Evolutionary conservation across 306 rosid species (phyloP), one percentile per base, ranked within the genome.

Genomic region (Cucumis cinereus): DNA sequence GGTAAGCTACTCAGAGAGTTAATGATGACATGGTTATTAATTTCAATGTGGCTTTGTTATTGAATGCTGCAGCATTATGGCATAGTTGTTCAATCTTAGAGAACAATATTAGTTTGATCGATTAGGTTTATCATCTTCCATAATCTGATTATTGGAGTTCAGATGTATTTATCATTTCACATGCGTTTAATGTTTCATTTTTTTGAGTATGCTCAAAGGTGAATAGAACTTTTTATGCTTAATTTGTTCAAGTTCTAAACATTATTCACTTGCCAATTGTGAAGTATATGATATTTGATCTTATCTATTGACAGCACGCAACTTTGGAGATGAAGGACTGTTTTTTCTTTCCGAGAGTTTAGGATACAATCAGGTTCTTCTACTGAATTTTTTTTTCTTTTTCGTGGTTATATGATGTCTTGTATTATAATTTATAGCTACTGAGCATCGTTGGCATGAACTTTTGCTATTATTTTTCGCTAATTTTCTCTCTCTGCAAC

Each of bases 241-340:
- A 24, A 45, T 28, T 53, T 73, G 62, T 73, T 43, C n/a, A 53
- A 14, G 62, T 54, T 54, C 13, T 52, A 9, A 73, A 28, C 24
- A 28, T 52, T 33, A 16, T 73, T 50, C 11, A 20, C 76, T 71
- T 71, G 60, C 43, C 59, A 41, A 47, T 10, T 49, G 60, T 14
- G 76, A 49, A 45, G 41, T 14, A 41, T 38, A 15, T 60, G 61
- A 26, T 40, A 60, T 63, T 43, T 61, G 35, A 26, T 24, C 14
- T 24, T 15, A 50, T 77, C 4, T 41, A 78, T 80, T 87, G 80
- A 79, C 90, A 94, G 99, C 93, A n/a, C 93, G 90, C 77, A 94
- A 88, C 87, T 92, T 94, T 83, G 96, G 99, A 38, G 95, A 94
- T 82, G 97, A 94, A 74, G 99, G 99, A 47, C 80, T 94, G 64